These are phyloP conservation scores for Dactylellina leptospora DNA, from an alignment of 2,329 filamentous ascomycete genomes.

Conservation along the genomic window DNA sequence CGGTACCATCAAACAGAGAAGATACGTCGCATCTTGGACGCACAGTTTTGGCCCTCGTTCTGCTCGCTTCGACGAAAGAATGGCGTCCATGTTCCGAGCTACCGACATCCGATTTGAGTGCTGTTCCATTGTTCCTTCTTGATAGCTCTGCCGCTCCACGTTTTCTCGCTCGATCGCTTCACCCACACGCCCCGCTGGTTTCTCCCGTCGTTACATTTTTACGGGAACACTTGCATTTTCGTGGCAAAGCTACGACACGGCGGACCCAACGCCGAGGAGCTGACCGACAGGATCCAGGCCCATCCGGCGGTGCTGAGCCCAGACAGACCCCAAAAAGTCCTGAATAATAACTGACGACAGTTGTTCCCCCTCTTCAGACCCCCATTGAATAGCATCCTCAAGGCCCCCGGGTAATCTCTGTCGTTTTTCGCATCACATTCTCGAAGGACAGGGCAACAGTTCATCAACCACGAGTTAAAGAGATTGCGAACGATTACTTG, in stretches of 20 bases:
- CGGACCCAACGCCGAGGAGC: background rate
- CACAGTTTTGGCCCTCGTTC: conserved; percentile 26
- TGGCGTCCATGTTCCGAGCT: conserved; percentile 50
- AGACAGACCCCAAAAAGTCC: too few species aligned
- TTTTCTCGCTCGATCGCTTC: conserved; percentile 3
- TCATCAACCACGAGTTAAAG: background rate
- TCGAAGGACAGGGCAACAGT: too few species aligned
- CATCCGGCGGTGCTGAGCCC: background rate
- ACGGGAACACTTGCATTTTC: background rate
- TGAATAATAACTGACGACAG: too few species aligned
- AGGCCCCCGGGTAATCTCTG: background rate
- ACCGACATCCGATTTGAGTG: conserved; percentile 50
- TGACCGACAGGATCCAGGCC: conserved; percentile 15
- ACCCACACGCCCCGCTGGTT: background rate
- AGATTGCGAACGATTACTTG: background rate
- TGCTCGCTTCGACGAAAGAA: conserved; percentile 49
- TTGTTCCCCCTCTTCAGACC: too few species aligned
- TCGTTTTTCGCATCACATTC: too few species aligned
- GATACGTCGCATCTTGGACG: too few species aligned
- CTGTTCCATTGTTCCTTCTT: conserved; percentile 46
- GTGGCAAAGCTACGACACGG: background rate
- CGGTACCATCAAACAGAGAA: too few species aligned
- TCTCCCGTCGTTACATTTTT: background rate
- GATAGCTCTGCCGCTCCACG: conserved; percentile 33
- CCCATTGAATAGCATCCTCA: background rate